phyloP scores from a whole-genome alignment of 2,329 filamentous ascomycete genomes.

The Microdochium bolleyi region DNA sequence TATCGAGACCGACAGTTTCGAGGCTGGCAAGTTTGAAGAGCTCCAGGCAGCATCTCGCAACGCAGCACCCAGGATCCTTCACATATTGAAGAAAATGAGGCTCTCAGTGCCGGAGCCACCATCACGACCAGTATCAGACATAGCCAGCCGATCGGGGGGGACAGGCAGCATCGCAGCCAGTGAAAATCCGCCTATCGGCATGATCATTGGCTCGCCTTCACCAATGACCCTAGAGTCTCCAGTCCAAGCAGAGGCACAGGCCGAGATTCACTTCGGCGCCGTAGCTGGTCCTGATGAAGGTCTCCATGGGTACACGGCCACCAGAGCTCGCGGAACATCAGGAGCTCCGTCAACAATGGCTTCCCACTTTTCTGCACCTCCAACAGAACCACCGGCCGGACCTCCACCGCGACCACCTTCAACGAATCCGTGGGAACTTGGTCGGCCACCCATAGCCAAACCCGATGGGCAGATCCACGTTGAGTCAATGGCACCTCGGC shows the following conservation, averaged over 20 bases:
- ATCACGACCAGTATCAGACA: background rate
- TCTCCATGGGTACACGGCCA: conserved; percentile 6
- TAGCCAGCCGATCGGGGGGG: background rate
- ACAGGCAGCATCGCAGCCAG: conserved; percentile 12
- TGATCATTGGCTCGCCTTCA: conserved; percentile 11
- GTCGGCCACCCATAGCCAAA: conserved; percentile 14
- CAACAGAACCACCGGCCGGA: conserved; percentile 7
- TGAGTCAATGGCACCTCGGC: conserved; percentile 13
- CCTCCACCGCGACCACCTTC: conserved; percentile 27
- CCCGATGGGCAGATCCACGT: conserved; percentile 6
- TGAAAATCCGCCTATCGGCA: conserved; percentile 3
- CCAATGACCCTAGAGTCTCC: conserved; percentile 1
- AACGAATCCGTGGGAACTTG: conserved; percentile 33
- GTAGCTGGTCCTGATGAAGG: conserved; percentile 14
- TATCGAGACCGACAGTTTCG: conserved; percentile 39
- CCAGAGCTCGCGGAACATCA: background rate
- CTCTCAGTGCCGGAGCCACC: conserved; percentile 20
- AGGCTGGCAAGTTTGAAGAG: conserved; percentile 38
- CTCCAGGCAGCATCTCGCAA: conserved; percentile 39
- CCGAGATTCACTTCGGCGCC: conserved; percentile 11
- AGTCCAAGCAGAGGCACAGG: background rate
- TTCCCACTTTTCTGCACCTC: background rate
- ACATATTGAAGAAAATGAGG: conserved; percentile 46
- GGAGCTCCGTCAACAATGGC: background rate
- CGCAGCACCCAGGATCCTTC: conserved; percentile 37